Evolutionary conservation across 495 filamentous ascomycete species (phyloP), one percentile per base, ranked within the genome.

Genomic region (Lasiosphaeria ovina): DNA sequence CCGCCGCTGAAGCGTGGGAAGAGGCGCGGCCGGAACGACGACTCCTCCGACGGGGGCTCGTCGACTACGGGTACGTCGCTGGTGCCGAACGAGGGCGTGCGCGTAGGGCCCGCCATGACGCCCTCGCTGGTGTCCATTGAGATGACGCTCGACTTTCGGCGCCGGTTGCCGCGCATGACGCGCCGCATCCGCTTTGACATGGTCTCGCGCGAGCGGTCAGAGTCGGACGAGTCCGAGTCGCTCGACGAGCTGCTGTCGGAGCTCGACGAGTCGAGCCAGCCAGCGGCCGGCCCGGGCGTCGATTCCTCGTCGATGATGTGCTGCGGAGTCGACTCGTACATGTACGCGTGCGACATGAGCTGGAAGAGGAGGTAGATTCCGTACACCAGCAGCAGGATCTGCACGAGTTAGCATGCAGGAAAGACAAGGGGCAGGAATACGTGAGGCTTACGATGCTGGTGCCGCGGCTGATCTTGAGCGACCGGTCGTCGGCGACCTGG

Each of bases 321-420:
- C 69, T 96, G 91, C 11, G 92, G 92, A 7, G 89, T 94, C 65
- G 91, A 93, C 60, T 89, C 89, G 65, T 95, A 97, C 72, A 97
- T 87, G 72, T 96, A 95, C 3, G 90, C 81, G 66, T 97, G 92
- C 3, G 92, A 92, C 76, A 92, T 93, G 49, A 97, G 81, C 78
- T 97, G 92, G 71, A 97, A 97, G 33, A 94, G 60, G 52, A 97
- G 84, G 66, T 96, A 97, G 17, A 96, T 74, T 40, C 89, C 76
- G 70, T 97, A 97, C 9, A 96, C 86, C 40, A 96, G 65, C 3
- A 97, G 79, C 1, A 97, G 80, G 38, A 96, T 84, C 82, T 85
- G 38, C 6, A 55, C 66, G 35, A 61, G 61, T 60, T 47, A 55
- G 31, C 6, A 35, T 31, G 5, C 35, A 40, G 24, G 10, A 61